Evolutionary conservation across 176 grass and related monocot species (phyloP).

Genomic region (Musa schizocarpa): DNA sequence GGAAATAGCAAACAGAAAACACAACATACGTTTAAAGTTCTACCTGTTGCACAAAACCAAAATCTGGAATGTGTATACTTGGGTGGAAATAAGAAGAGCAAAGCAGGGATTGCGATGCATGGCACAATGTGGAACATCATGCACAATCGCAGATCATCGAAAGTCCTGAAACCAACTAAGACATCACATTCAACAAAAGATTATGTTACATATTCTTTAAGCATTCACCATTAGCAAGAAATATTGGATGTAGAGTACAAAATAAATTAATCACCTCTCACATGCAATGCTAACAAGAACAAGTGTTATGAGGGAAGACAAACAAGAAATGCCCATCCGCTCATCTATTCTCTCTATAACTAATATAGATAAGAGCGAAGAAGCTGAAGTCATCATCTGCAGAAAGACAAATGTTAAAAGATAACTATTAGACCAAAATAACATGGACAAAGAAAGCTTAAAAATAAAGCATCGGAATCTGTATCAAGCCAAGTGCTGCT

Average conservation of each 20-base stretch:
- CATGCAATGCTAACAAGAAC: conserved; percentile 66
- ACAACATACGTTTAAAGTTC: neutral
- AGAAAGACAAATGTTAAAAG: conserved; percentile 21
- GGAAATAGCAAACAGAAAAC: conserved; percentile 1
- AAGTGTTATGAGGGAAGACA: conserved; percentile 62
- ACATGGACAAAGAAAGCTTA: neutral
- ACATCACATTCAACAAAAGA: conserved; percentile 25
- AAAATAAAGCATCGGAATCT: neutral
- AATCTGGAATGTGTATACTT: conserved; percentile 96
- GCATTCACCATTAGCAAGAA: conserved; percentile 11
- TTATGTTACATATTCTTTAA: conserved; percentile 25
- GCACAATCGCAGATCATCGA: conserved; percentile 94
- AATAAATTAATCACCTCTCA: conserved; percentile 63
- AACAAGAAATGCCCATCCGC: conserved; percentile 57
- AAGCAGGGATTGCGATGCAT: conserved; percentile 72
- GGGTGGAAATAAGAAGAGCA: conserved; percentile 79
- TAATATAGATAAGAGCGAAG: conserved; percentile 77
- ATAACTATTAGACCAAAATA: neutral
- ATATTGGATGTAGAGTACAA: neutral
- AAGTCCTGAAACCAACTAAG: conserved; percentile 54
- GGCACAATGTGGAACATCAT: conserved; percentile 66
- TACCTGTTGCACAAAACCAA: conserved; percentile 96
- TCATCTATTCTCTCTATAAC: conserved; percentile 93
- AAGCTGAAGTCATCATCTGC: conserved; percentile 96
- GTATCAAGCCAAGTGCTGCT: neutral